Evolutionary conservation across 129 eudicot species (phyloP).

Genomic region (Silybum marianum): DNA sequence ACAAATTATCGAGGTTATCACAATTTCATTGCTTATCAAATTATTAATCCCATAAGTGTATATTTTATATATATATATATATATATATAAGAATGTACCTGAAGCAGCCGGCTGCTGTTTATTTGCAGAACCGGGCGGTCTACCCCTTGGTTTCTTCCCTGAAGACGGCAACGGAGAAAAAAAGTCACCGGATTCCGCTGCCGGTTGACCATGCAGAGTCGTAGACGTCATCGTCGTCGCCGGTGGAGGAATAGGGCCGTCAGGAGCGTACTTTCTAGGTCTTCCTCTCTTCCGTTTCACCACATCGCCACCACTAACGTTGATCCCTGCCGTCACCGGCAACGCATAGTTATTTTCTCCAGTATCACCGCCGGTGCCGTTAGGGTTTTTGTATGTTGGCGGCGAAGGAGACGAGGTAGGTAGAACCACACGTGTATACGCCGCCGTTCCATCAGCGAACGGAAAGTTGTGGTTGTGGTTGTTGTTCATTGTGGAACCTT

Average conservation of each 20-base stretch:
- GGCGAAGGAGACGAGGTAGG: constrained; percentile 25
- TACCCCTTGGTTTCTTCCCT: constrained; percentile 44
- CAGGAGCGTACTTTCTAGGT: constrained; percentile 45
- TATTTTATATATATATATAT: too few species aligned
- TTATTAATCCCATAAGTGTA: too few species aligned
- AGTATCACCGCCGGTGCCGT: not conserved
- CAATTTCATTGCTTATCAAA: too few species aligned
- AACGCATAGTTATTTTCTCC: constrained; percentile 11
- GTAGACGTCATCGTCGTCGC: not conserved
- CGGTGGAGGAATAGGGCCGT: constrained; percentile 18
- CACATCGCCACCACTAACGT: not conserved
- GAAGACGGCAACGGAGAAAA: constrained; percentile 11
- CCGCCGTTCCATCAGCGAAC: constrained; percentile 21
- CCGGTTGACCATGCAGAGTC: constrained; percentile 1
- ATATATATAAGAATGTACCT: constrained; percentile 18
- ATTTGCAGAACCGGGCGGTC: constrained; percentile 46
- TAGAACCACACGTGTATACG: constrained; percentile 29
- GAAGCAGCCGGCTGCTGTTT: constrained; percentile 29
- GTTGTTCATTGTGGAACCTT: constrained; percentile 28
- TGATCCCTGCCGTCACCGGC: constrained; percentile 12
- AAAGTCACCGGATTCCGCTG: not conserved
- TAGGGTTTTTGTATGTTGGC: constrained; percentile 18
- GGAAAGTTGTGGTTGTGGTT: constrained; percentile 38
- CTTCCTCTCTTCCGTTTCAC: constrained; percentile 49
- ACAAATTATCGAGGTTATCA: too few species aligned